Conservation (phyloP, 768 basidiomycete species). For the Pholiota conissans region DNA sequence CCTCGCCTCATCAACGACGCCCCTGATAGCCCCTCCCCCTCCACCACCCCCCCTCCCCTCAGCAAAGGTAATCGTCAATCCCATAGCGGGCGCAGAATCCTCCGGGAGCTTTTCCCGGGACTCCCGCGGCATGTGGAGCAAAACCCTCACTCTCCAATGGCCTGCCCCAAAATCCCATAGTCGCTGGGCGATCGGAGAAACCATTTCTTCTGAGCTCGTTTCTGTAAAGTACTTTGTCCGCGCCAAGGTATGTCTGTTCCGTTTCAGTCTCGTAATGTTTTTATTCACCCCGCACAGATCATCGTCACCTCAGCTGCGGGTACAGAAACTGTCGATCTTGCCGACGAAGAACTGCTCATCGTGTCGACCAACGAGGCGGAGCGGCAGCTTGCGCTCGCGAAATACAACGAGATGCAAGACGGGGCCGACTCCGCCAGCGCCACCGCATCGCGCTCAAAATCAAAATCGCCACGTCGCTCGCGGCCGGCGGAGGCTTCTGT, state of each 20-base stretch:
- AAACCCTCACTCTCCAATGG: conserved; percentile 72
- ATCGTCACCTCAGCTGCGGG: conserved; percentile 54
- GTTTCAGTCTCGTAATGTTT: background rate
- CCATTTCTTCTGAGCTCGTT: conserved; percentile 62
- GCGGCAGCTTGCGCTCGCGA: conserved; percentile 61
- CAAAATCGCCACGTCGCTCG: conserved; percentile 54
- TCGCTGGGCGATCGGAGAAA: conserved; percentile 82
- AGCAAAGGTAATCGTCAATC: conserved; percentile 46
- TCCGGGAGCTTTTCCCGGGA: conserved; percentile 57
- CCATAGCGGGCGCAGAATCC: conserved; percentile 60
- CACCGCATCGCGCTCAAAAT: conserved; percentile 44
- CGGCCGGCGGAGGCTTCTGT: conserved; percentile 22
- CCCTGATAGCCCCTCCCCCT: conserved; percentile 25
- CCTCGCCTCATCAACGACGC: conserved; percentile 25
- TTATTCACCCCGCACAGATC: conserved; percentile 30
- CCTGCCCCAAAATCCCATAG: conserved; percentile 65
- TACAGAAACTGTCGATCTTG: conserved; percentile 69
- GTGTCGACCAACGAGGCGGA: conserved; percentile 73
- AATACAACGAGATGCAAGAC: conserved; percentile 44
- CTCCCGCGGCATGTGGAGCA: conserved; percentile 57
- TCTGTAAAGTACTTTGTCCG: conserved; percentile 71
- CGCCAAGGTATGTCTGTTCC: conserved; percentile 50
- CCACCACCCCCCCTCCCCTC: conserved; percentile 20
- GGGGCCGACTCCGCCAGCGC: conserved; percentile 26
- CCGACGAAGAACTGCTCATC: conserved; percentile 63